Conservation (phyloP, 2,329 filamentous ascomycete genomes). For the Geosmithia morbida region DNA sequence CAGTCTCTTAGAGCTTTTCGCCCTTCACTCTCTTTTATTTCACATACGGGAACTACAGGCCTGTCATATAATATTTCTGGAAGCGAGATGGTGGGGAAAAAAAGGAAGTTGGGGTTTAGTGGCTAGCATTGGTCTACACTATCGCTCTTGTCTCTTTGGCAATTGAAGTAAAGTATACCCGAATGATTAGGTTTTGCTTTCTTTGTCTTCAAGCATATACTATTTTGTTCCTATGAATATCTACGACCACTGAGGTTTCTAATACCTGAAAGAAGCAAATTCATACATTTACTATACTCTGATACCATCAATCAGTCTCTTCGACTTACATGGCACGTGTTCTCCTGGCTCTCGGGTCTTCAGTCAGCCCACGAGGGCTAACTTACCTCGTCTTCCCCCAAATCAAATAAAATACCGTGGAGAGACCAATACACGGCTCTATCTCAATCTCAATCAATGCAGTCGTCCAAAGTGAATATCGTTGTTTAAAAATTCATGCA, state of each 20-base stretch:
- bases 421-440: too few species aligned
- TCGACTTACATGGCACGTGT: neutral
- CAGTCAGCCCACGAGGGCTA: too few species aligned
- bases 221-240: neutral
- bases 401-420: too few species aligned
- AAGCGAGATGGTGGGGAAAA: neutral
- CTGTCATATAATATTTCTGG: slow-evolving; percentile 1
- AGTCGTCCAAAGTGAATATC: too few species aligned
- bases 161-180: neutral
- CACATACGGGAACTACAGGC: neutral
- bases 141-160: neutral
- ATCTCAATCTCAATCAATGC: too few species aligned
- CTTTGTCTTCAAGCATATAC: neutral
- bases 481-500: too few species aligned
- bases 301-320: neutral
- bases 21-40: neutral
- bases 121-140: neutral
- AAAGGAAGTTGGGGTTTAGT: neutral
- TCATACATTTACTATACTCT: neutral
- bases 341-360: neutral
- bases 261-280: too few species aligned
- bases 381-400: too few species aligned
- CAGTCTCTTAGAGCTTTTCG: neutral
- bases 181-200: neutral
- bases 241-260: neutral